Evolutionary conservation across 495 filamentous ascomycete genomes (phyloP).

Genomic region (Choiromyces venosus): DNA sequence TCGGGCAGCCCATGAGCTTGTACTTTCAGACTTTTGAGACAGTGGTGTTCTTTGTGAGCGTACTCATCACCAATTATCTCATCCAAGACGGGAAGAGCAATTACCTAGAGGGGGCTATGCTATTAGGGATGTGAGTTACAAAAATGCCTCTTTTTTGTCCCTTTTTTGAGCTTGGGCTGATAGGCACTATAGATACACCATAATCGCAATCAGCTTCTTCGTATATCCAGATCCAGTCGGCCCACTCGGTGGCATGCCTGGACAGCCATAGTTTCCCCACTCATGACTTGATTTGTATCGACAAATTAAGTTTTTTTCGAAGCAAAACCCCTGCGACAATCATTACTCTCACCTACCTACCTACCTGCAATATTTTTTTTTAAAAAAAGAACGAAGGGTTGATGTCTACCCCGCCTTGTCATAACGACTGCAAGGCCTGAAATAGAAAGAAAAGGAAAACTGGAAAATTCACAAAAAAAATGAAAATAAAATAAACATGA

Average conservation of each 20-base stretch:
- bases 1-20: conserved; percentile 75
- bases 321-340: not conserved
- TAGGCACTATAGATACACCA: conserved; percentile 57
- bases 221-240: conserved; percentile 63
- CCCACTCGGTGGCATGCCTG: not conserved
- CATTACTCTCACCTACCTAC: not conserved
- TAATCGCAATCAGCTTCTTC: conserved; percentile 84
- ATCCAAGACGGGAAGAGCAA: conserved; percentile 93
- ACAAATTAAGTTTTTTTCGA: not conserved
- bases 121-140: conserved; percentile 61
- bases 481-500: not conserved
- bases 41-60: conserved; percentile 83
- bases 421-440: not conserved
- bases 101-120: conserved; percentile 90
- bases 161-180: conserved; percentile 9
- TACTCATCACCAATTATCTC: conserved; percentile 85
- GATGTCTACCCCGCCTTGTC: not conserved
- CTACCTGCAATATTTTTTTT: not conserved
- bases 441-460: not conserved
- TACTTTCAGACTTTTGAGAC: conserved; percentile 93
- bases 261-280: not conserved
- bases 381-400: not conserved
- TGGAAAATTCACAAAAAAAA: not conserved
- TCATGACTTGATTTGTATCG: not conserved
- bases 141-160: conserved; percentile 12